These are phyloP conservation scores for Exophiala alcalophila DNA, from an alignment of 2,329 filamentous ascomycete species.

Conservation along the genomic window DNA sequence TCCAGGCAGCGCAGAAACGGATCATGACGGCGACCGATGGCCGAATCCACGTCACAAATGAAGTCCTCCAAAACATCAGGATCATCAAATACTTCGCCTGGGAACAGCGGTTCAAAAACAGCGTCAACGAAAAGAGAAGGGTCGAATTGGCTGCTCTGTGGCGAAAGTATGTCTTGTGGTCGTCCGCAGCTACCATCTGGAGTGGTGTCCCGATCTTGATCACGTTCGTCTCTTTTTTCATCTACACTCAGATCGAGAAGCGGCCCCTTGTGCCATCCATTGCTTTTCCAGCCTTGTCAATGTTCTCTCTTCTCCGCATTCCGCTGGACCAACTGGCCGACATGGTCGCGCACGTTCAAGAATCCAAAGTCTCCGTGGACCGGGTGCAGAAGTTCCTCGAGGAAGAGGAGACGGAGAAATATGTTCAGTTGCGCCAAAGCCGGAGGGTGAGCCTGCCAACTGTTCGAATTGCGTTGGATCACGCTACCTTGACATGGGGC, in stretches of 20 bases:
- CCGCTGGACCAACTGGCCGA: constrained; percentile 94
- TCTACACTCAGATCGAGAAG: constrained; percentile 86
- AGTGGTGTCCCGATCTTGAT: constrained; percentile 93
- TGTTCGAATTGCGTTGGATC: constrained; percentile 76
- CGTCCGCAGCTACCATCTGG: constrained; percentile 88
- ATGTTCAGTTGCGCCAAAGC: constrained; percentile 72
- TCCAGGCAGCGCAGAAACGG: constrained; percentile 79
- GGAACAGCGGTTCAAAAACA: constrained; percentile 84
- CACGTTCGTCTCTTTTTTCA: constrained; percentile 91
- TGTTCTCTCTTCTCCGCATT: constrained; percentile 90
- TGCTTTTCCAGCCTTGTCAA: constrained; percentile 91
- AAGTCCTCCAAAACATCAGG: constrained; percentile 92
- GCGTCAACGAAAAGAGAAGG: constrained; percentile 83
- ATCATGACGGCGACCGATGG: constrained; percentile 94
- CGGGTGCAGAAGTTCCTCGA: constrained; percentile 91
- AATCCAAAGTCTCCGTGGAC: constrained; percentile 93
- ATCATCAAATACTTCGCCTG: constrained; percentile 99
- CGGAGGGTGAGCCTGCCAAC: constrained; percentile 67
- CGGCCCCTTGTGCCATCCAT: constrained; percentile 88
- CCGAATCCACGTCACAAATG: constrained; percentile 93
- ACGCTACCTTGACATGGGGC: constrained; percentile 88
- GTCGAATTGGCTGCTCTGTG: constrained; percentile 75
- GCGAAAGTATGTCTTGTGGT: constrained; percentile 85
- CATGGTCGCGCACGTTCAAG: constrained; percentile 97
- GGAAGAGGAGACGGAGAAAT: constrained; percentile 96